phyloP scores from a whole-genome alignment of 305 asterid genomes.

The Petunia hybrid region DNA sequence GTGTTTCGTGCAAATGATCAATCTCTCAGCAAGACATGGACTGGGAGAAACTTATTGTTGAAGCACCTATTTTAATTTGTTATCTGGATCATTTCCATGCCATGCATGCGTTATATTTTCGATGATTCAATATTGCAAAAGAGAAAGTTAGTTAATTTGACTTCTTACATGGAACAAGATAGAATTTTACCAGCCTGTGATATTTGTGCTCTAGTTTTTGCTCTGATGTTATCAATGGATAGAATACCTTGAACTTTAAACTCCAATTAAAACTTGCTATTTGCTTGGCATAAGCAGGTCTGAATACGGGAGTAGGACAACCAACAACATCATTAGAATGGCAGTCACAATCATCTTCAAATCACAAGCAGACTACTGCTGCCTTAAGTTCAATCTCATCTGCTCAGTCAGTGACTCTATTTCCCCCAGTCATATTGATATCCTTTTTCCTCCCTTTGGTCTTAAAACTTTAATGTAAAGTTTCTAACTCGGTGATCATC shows the following conservation, averaged over 20 bases:
- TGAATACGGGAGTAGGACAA: constrained; percentile 68
- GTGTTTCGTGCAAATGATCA: not conserved
- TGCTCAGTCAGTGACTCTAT: constrained; percentile 69
- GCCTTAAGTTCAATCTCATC: constrained; percentile 75
- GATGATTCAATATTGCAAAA: not conserved
- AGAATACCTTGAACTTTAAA: constrained; percentile 23
- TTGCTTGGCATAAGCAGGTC: constrained; percentile 60
- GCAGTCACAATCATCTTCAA: constrained; percentile 71
- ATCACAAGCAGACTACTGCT: constrained; percentile 51
- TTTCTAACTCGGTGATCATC: constrained; percentile 30
- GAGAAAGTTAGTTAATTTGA: not conserved
- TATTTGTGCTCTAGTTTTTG: not conserved
- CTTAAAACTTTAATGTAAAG: constrained; percentile 5
- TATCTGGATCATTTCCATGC: not conserved
- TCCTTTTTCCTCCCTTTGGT: not conserved
- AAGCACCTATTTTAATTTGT: not conserved
- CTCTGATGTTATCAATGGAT: not conserved
- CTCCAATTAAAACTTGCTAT: constrained; percentile 20
- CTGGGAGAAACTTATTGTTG: not conserved
- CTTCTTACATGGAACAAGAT: not conserved
- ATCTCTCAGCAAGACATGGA: not conserved
- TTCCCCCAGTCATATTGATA: constrained; percentile 33
- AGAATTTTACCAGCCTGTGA: not conserved
- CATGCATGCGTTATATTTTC: not conserved
- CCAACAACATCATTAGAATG: constrained; percentile 68